Evolutionary conservation across 306 rosid species (phyloP), one percentile per base, ranked within the genome.

Genomic region (Prunus padus): DNA sequence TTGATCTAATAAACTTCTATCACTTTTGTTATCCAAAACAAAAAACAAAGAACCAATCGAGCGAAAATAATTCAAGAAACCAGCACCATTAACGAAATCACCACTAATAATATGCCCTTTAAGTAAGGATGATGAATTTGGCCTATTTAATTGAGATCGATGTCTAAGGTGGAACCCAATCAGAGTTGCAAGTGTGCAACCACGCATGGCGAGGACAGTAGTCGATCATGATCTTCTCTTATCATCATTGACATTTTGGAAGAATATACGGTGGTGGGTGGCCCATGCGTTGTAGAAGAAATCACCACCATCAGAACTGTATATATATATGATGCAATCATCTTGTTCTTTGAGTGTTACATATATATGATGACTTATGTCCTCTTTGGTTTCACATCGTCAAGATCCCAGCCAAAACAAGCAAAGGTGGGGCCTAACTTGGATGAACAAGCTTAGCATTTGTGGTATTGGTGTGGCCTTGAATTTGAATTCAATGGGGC

Each of bases 221-320:
- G 83, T 81, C 56, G 64, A 46, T 68, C 55, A 76, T 57, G n/a
- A 25, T 23, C n/a, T 22, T 22, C 63, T 22, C 5, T 42, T 44
- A 77, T 28, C 80, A 77, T 82, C 72, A 77, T 84, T 77, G 23
- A 50, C 54, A 54, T 66, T 82, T 83, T 55, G 72, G 67, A 68
- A 76, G 71, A 42, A 65, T n/a, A 67, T 37, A 11, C 4, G 15
- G 71, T 13, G 56, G 54, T 25, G 71, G 65, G 71, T 65, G 83
- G 80, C 74, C 71, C 83, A 56, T 37, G 4, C 11, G 28, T 15
- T 56, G 11, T 44, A 13, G 33, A 79, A 31, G 61, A 65, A 54
- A 73, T 65, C 19, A 13, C 4, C 5, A 51, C 56, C 22, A 51
- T 18, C n/a, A 37, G 2, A 37, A 37, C 42, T 33, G 8, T 37